These are phyloP conservation scores for Prunus persica DNA, from an alignment of 306 rosid species.

Conservation along the genomic window DNA sequence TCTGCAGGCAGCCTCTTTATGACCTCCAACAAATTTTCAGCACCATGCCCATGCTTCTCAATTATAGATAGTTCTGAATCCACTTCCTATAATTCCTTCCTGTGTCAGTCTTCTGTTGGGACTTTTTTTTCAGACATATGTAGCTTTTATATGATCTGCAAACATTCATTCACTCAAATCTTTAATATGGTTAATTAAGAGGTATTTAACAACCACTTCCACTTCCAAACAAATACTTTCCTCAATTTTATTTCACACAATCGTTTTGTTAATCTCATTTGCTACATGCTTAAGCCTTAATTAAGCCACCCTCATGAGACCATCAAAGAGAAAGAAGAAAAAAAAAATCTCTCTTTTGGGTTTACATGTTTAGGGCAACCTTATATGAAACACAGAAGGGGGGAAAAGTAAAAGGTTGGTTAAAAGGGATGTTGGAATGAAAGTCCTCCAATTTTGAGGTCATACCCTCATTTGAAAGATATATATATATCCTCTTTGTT, in stretches of 20 bases:
- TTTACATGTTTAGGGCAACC: constrained; percentile 1
- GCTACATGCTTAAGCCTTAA: neutral
- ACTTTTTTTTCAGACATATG: neutral
- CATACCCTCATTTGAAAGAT: neutral
- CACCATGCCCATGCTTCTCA: neutral
- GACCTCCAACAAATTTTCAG: neutral
- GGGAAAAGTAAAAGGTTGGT: neutral
- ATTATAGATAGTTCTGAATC: neutral
- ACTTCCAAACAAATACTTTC: too few species aligned
- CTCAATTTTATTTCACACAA: neutral
- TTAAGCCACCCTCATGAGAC: neutral
- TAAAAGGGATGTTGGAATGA: neutral
- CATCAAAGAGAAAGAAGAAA: neutral
- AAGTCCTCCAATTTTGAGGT: neutral
- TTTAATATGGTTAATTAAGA: neutral
- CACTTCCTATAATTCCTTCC: neutral
- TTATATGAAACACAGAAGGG: neutral
- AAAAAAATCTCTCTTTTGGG: neutral
- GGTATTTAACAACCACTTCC: too few species aligned
- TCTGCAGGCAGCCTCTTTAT: neutral
- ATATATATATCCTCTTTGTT: neutral
- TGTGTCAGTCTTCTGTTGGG: constrained; percentile 1
- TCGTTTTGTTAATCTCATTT: too few species aligned
- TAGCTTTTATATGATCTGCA: neutral
- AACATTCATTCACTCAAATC: constrained; percentile 1